Evolutionary conservation across 1,139 yeast genomes (phyloP), one percentile per base, ranked within the genome.

Genomic region (Saccharomycopsis hybrid): DNA sequence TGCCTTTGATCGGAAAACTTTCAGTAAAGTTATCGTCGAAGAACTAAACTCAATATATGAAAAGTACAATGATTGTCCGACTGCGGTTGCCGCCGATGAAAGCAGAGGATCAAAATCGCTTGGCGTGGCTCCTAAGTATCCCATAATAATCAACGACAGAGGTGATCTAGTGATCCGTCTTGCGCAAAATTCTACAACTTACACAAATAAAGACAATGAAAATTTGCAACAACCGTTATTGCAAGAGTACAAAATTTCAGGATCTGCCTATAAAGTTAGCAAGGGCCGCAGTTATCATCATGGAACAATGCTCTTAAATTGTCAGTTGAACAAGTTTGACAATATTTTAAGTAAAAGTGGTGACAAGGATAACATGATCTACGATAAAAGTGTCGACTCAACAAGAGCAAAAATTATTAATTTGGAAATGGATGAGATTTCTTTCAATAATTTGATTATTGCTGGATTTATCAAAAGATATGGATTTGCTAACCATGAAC

Each of bases 251-350:
- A 90, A 90, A 59, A 78, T 90, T 3, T 84, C 95, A 59, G 97
- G 97, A 0, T 85, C 95, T 9, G 97, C 97, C 0, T 90, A 78
- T 65, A 92, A 90, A 62, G 73, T 94, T 24, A 81, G 95, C 8
- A 77, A 78, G 47, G 94, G 95, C 0, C 80, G 80, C 58, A 83
- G 96, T 2, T 85, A 90, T 58, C 98, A 94, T 63, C 99, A 94
- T 66, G 98, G 97, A 0, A 94, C 99, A 0, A 88, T 94, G 97
- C 71, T 94, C 9, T 69, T 94, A 24, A 69, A 77, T 50, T 82
- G 95, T 52, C 71, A 80, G 46, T 67, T 94, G 32, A 73, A 72
- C 29, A 67, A 73, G 1, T 69, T 92, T 54, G 71, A 80, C 1
- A 70, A 78, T 30, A 62, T 88, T 9, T 68, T 92, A 52, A 76